Evolutionary conservation across 768 basidiomycete species (phyloP), one percentile per base, ranked within the genome.

Genomic region (Cyathus striatus): DNA sequence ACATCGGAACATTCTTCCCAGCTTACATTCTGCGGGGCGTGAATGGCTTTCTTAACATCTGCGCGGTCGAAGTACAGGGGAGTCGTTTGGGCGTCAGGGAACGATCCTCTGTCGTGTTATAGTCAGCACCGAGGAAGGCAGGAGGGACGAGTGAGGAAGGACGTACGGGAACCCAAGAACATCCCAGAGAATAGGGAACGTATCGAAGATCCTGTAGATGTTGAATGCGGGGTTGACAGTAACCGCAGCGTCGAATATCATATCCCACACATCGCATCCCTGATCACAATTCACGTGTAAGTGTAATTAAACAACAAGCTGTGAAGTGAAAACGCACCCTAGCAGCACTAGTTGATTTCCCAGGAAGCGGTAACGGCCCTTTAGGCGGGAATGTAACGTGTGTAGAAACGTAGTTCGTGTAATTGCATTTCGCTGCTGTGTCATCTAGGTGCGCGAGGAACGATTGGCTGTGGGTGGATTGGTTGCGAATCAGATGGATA

Each of bases 161-260:
- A 57, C 78, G 24, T 51, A 84, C 79, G 86, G 85, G 72, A 83
- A 87, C n/a, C 85, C 86, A 23, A 88, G 79, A 4, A 87, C 84
- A 47, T 88, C 86, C 86, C 83, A 88, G 10, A 83, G 64, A 32
- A 83, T 69, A 0, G 85, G 86, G 60, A 66, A 86, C 49, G 78
- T 84, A 53, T 87, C 85, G 60, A 86, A 84, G 42, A 89, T 84
- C 17, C 82, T 75, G 55, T 89, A 90, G 5, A 86, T 70, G 49
- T 89, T 72, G 65, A 89, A 90, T 0, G 81, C 85, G 0, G 86
- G 87, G 51, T 89, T 88, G 49, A 84, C 61, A 3, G 61, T 41
- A 17, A 86, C 48, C 0, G 86, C 78, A 0, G 75, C 81, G 16
- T 79, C 59, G 53, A 84, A 79, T 41, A 89, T 80, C 25, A 66